Percentiles rank a stretch among this genome's conserved stretches.
Conservation (phyloP, 2,329 filamentous ascomycete genomes). For the Sporothrix brasiliensis region DNA sequence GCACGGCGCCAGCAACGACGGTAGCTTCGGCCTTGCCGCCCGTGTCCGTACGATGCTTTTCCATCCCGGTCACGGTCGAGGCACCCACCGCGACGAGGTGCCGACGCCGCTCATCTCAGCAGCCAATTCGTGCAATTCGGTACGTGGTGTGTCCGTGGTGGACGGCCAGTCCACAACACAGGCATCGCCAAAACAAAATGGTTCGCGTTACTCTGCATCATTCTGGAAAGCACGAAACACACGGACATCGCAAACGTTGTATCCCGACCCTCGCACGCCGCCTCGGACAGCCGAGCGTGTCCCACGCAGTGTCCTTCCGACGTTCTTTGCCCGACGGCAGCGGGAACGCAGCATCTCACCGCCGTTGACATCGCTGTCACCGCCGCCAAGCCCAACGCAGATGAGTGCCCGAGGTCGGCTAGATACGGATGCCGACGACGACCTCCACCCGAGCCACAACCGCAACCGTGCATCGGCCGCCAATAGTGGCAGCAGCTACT, state of each 20-base stretch:
- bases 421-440: conserved; percentile 16
- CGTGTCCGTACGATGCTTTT: conserved; percentile 27
- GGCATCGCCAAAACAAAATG: background rate
- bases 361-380: conserved; percentile 41
- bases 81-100: conserved; percentile 39
- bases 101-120: conserved; percentile 51
- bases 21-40: conserved; percentile 36
- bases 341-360: conserved; percentile 39
- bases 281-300: background rate
- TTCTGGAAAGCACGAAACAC: background rate
- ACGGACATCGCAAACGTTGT: background rate
- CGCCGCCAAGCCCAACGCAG: conserved; percentile 37
- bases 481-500: conserved; percentile 6
- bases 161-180: background rate
- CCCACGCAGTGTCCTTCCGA: conserved; percentile 51
- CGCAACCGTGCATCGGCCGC: conserved; percentile 26
- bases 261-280: background rate
- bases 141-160: background rate
- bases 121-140: conserved; percentile 38
- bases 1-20: background rate
- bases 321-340: conserved; percentile 40
- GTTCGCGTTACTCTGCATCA: background rate
- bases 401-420: conserved; percentile 18
- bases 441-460: conserved; percentile 27
- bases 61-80: conserved; percentile 33